Base-by-base conservation (phyloP, 805 yeast species). In the Metschnikowia amazonensis region DNA sequence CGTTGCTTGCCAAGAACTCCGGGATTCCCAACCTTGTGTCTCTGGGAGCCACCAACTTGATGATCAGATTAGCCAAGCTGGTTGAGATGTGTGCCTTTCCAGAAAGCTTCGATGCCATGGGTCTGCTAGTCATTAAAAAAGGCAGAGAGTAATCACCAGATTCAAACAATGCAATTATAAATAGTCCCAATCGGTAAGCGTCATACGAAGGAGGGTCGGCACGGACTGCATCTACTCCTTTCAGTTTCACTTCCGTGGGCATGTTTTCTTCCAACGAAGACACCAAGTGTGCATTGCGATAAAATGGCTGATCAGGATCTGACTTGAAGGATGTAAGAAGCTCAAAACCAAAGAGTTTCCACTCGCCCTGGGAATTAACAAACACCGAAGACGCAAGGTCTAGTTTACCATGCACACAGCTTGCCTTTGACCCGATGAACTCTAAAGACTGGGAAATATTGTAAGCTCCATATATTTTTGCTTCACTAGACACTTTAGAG, bases 331-430 rank as follows among this genome's bases (percentile, higher is more conserved):
- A 76, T 1, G 84, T 74, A 29, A 80, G 64, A 1, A 83, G 62
- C 62, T 90, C 97, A 56, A 89, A 81, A 1, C 96, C 96, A 47
- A 86, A 85, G 23, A 90, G 60, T 48, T 80, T 83, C 92, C 96
- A 88, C 58, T 86, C 95, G 11, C 97, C 96, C 25, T 72, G 76
- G 10, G 44, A 42, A 44, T 78, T 84, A 13, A 87, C 81, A 60
- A 69, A 89, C 1, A 90, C 74, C 1, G 86, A 77, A 4, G 48
- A 40, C 33, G 76, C 70, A 9, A 60, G 39, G 47, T 77, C 72
- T 10, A 88, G 52, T 48, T 80, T 80, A 5, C 89, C 92, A 57
- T 86, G 84, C 5, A 84, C 67, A 21, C 84, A 77, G 5, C 70
- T 59, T 29, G 79, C 79, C 47, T 79, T 85, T 21, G 64, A 69